Evolutionary conservation across 768 basidiomycete species (phyloP).

Genomic region (Brasilioporus rufonigricans): DNA sequence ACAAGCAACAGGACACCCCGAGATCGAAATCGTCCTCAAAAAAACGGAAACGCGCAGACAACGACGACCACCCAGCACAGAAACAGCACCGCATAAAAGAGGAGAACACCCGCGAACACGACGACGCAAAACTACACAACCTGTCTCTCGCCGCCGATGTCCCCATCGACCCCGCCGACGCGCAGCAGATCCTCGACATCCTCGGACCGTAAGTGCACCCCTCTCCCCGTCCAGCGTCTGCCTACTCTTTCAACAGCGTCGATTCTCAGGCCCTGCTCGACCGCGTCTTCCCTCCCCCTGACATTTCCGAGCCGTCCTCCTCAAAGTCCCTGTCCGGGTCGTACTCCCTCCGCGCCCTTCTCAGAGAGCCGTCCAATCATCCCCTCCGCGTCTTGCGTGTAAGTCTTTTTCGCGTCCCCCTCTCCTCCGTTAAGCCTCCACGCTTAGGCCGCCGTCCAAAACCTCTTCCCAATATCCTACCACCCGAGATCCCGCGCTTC

Average conservation of each 20-base stretch:
- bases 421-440: constrained; percentile 3
- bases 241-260: constrained; percentile 38
- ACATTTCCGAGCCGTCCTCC: constrained; percentile 41
- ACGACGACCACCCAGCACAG: constrained; percentile 45
- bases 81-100: constrained; percentile 50
- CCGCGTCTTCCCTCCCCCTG: constrained; percentile 64
- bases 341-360: constrained; percentile 55
- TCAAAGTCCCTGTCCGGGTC: constrained; percentile 33
- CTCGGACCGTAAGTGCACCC: constrained; percentile 47
- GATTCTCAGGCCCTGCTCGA: constrained; percentile 78
- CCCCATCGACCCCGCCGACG: constrained; percentile 44
- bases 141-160: constrained; percentile 45
- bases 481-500: constrained; percentile 64
- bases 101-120: constrained; percentile 16
- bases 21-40: constrained; percentile 39
- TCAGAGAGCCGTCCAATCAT: constrained; percentile 51
- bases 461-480: constrained; percentile 66
- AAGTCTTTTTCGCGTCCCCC: constrained; percentile 30
- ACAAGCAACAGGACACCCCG: constrained; percentile 26
- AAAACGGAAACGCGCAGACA: constrained; percentile 66
- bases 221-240: not conserved
- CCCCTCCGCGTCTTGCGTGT: constrained; percentile 57
- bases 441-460: constrained; percentile 57
- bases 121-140: constrained; percentile 20
- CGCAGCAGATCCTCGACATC: constrained; percentile 56